Evolutionary conservation across 352 stramenopile genomes (phyloP).

Genomic region (Peronospora farinosa): DNA sequence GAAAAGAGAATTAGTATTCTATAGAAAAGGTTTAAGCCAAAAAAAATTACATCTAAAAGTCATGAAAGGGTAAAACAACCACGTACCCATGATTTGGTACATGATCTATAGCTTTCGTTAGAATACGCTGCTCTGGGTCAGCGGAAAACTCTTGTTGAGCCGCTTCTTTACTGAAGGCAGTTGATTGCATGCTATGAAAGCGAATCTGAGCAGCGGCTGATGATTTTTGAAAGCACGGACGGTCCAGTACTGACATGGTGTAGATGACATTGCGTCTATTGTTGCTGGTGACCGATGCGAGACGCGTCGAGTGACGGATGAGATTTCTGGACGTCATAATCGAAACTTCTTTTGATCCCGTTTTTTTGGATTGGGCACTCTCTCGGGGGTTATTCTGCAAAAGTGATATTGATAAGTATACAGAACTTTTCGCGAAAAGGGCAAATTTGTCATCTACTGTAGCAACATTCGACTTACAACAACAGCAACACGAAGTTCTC

Average conservation of each 20-base stretch:
- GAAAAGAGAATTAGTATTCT: neutral
- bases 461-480: too few species aligned
- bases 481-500: too few species aligned
- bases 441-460: too few species aligned
- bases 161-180: constrained; percentile 8
- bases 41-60: too few species aligned
- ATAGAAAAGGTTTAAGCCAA: too few species aligned
- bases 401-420: constrained; percentile 7
- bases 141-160: constrained; percentile 15
- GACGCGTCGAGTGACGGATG: constrained; percentile 18
- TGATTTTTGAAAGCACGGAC: constrained; percentile 10
- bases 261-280: constrained; percentile 12
- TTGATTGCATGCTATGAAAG: constrained; percentile 22
- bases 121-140: constrained; percentile 47
- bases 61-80: neutral
- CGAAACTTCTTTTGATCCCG: constrained; percentile 1
- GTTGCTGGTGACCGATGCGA: constrained; percentile 1
- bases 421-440: too few species aligned
- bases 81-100: constrained; percentile 47
- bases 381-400: neutral
- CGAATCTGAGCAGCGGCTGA: constrained; percentile 7
- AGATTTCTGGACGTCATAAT: constrained; percentile 25
- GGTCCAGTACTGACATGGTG: constrained; percentile 1
- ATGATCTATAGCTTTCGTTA: constrained; percentile 47
- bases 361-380: constrained; percentile 8